A percentile compares a stretch with the other conserved stretches of the same genome.
Conservation (phyloP, 1,284 basidiomycete species). For the Cystobasidium slooffiae region DNA sequence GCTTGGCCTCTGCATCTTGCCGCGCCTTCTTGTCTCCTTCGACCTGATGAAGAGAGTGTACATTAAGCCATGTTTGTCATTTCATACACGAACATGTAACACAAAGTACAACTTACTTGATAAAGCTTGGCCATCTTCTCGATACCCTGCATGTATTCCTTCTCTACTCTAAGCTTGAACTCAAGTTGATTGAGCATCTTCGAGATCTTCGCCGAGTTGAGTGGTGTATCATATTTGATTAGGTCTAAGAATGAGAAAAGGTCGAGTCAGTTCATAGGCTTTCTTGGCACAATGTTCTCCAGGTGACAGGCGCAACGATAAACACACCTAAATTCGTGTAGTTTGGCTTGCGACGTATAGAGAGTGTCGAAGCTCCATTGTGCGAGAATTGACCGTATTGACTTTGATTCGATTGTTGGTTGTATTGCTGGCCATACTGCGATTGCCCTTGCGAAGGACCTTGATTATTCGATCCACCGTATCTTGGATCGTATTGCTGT, state of each 20-base stretch:
- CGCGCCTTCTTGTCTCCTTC: conserved; percentile 94
- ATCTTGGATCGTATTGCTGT: conserved; percentile 17
- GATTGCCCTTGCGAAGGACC: conserved; percentile 3
- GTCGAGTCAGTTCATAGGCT: neutral
- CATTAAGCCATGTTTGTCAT: conserved; percentile 26
- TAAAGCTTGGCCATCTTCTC: conserved; percentile 86
- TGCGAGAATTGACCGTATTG: conserved; percentile 10
- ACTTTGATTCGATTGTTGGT: conserved; percentile 34
- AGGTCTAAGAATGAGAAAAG: conserved; percentile 65
- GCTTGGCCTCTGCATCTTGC: conserved; percentile 85
- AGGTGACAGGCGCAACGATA: neutral
- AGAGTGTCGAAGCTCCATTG: conserved; percentile 22
- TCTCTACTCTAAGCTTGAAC: conserved; percentile 98
- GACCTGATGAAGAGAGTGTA: conserved; percentile 65
- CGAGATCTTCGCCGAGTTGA: conserved; percentile 94
- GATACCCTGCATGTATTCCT: conserved; percentile 97
- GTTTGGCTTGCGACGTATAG: conserved; percentile 46
- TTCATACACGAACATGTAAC: conserved; percentile 23
- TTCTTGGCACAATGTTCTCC: neutral
- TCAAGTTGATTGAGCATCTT: conserved; percentile 98
- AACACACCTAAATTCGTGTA: conserved; percentile 52
- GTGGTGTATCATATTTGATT: conserved; percentile 95
- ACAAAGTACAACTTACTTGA: conserved; percentile 42
- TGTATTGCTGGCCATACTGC: conserved; percentile 40
- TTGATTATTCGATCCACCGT: neutral